A percentile compares a stretch with the other conserved stretches of the same genome.
phyloP scores from a whole-genome alignment of 768 basidiomycete genomes.

The Boletellus emodensis region DNA sequence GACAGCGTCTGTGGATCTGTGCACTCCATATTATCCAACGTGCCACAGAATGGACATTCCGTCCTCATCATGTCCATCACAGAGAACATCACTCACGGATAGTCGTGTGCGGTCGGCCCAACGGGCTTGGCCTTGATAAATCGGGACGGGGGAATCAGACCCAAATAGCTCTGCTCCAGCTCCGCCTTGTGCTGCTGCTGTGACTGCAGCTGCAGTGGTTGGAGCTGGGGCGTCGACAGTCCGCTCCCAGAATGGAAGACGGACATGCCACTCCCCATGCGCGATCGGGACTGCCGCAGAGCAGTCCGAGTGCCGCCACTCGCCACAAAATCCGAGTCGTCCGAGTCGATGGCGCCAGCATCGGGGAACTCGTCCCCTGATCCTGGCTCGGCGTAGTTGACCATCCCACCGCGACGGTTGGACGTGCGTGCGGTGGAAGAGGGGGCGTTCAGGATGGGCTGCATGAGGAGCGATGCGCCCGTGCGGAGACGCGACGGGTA shows the following conservation, averaged over 20 bases:
- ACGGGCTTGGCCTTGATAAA: conserved; percentile 64
- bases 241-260: conserved; percentile 55
- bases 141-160: conserved; percentile 74
- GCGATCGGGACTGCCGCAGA: conserved; percentile 43
- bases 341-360: conserved; percentile 77
- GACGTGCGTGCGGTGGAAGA: conserved; percentile 43
- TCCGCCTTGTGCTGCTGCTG: conserved; percentile 47
- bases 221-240: conserved; percentile 33
- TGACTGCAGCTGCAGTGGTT: conserved; percentile 12
- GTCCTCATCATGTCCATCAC: conserved; percentile 3
- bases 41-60: conserved; percentile 13
- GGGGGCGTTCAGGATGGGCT: conserved; percentile 63
- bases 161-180: conserved; percentile 86
- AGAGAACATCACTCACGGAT: conserved; percentile 57
- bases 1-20: conserved; percentile 62
- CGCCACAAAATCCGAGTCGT: conserved; percentile 78
- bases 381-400: conserved; percentile 86
- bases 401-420: conserved; percentile 59
- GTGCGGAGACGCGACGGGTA: conserved; percentile 90
- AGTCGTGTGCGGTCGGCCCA: conserved; percentile 60
- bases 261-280: conserved; percentile 45
- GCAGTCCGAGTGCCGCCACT: conserved; percentile 61
- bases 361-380: conserved; percentile 81
- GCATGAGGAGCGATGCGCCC: conserved; percentile 84
- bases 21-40: conserved; percentile 14